Evolutionary conservation across 164 flowering plant species (phyloP), one percentile per base, ranked within the genome.

Genomic region (Euptelea pleiosperma): DNA sequence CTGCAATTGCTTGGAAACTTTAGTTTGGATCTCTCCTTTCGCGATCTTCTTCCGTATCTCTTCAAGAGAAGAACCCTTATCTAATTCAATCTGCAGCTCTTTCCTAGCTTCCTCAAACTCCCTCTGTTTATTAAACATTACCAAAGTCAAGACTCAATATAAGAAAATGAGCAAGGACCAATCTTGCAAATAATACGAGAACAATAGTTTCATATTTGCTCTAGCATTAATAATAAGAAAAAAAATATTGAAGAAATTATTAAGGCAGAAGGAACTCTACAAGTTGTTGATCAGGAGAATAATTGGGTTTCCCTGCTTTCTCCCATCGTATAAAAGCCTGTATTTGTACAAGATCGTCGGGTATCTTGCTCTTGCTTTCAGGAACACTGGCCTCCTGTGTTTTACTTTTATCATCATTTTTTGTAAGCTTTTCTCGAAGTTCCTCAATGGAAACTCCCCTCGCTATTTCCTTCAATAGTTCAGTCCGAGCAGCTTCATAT

Each of bases 401-500:
- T 62, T 80, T 70, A 42, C 61, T 61, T 37, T 53, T 36, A 58
- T 60, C 81, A 68, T 55, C 74, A 62, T 67, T 75, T 29, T 73
- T 82, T 9, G 73, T 74, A 36, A 93, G 34, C 63, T 63, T 89
- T 61, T 73, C 69, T 48, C 85, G 75, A 39, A 93, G 75, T 53
- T 82, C 85, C 52, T 87, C 73, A 57, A 84, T 58, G 34, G 98
- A 78, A 65, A 74, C 49, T 35, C 98, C 98, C 67, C 77, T 78
- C 56, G 83, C 76, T 45, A 84, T 44, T 80, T 87, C 91, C 69
- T 87, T 82, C 77, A 79, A 24, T 50, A 93, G 79, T 73, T 93
- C 97, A 47, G 62, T 34, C 19, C 97, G 86, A 58, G 97, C 98
- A 48, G 96, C 98, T 79, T 93, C 97, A 77, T 82, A 93, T 65